phyloP scores from a whole-genome alignment of 1,284 basidiomycete species.

The Lignosus rhinocerotis region DNA sequence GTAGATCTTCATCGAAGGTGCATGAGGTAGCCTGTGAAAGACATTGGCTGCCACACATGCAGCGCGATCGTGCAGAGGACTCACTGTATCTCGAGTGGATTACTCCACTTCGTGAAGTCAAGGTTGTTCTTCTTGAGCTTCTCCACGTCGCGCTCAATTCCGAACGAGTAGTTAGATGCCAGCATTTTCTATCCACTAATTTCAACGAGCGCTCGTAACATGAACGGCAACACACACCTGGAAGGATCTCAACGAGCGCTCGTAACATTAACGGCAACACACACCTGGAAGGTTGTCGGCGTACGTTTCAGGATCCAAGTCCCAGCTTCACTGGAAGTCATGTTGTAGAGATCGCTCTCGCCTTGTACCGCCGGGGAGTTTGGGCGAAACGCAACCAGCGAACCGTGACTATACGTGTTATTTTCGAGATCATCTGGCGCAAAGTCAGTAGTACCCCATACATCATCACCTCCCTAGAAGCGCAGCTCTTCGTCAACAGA shows the following conservation, averaged over 20 bases:
- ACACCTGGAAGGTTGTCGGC: constrained; percentile 78
- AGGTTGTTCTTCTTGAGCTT: constrained; percentile 64
- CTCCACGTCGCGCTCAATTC: constrained; percentile 80
- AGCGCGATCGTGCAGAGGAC: constrained; percentile 15
- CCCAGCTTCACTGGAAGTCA: constrained; percentile 80
- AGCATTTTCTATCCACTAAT: constrained; percentile 75
- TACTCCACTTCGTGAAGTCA: constrained; percentile 89
- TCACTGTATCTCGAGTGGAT: constrained; percentile 87
- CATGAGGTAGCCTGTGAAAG: constrained; percentile 73
- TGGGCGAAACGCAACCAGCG: constrained; percentile 81
- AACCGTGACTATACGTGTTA: constrained; percentile 72
- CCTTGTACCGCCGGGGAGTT: constrained; percentile 29
- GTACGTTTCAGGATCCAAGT: constrained; percentile 87
- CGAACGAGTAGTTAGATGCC: constrained; percentile 87
- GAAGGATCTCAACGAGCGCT: constrained; percentile 43
- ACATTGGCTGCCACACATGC: background rate
- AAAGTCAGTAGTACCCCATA: constrained; percentile 82
- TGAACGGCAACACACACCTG: constrained; percentile 48
- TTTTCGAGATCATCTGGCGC: constrained; percentile 80
- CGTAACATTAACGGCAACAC: constrained; percentile 6
- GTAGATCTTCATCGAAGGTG: constrained; percentile 91
- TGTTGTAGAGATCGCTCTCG: constrained; percentile 49
- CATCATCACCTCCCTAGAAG: constrained; percentile 77
- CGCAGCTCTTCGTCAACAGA: background rate
- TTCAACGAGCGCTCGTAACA: background rate